These are phyloP conservation scores for Curvularia spicifera DNA, from an alignment of 2,329 filamentous ascomycete species.

Conservation along the genomic window DNA sequence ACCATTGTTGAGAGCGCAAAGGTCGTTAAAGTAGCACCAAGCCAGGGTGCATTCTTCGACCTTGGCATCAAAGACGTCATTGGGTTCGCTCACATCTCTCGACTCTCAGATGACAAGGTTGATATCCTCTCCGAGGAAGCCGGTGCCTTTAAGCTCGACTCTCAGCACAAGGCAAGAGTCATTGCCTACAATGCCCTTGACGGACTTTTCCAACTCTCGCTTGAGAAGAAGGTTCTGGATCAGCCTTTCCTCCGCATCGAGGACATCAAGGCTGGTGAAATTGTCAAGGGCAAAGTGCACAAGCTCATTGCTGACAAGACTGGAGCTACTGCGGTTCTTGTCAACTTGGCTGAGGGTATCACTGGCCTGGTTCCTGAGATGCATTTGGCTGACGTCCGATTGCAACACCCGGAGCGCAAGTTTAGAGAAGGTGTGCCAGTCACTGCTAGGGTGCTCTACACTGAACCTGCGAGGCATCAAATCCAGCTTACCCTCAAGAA, in stretches of 20 bases:
- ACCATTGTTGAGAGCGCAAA: conserved; percentile 78
- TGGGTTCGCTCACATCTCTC: conserved; percentile 95
- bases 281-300: conserved; percentile 83
- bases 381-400: conserved; percentile 84
- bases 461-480: conserved; percentile 75
- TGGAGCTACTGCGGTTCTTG: conserved; percentile 81
- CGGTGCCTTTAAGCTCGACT: conserved; percentile 78
- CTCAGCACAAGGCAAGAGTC: conserved; percentile 80
- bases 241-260: conserved; percentile 91
- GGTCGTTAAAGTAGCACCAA: conserved; percentile 78
- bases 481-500: conserved; percentile 93
- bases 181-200: conserved; percentile 88
- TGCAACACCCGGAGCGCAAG: conserved; percentile 95
- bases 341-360: conserved; percentile 85
- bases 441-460: conserved; percentile 84
- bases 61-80: conserved; percentile 70
- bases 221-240: conserved; percentile 81
- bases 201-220: conserved; percentile 81
- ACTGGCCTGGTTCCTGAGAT: conserved; percentile 85
- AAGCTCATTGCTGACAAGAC: conserved; percentile 78
- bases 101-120: conserved; percentile 86
- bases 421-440: conserved; percentile 86
- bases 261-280: conserved; percentile 80
- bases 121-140: conserved; percentile 78
- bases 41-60: conserved; percentile 81